These are phyloP conservation scores for Pseudozyma thailandica DNA, from an alignment of 1,284 basidiomycete species.

Conservation along the genomic window DNA sequence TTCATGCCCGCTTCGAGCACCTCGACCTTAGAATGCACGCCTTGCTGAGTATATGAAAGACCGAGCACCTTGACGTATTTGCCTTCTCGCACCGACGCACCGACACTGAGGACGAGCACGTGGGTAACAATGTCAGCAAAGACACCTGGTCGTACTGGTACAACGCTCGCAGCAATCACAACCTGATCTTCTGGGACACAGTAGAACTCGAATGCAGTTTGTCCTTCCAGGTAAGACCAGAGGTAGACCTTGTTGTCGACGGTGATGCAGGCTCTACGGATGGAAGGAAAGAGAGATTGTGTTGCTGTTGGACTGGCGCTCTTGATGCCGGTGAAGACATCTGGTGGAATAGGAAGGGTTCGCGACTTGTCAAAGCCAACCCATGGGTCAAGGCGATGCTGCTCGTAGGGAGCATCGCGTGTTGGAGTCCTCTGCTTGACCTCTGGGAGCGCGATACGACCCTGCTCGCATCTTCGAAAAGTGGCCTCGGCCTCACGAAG, in stretches of 20 bases:
- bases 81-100: conserved; percentile 68
- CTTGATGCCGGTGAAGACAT: conserved; percentile 60
- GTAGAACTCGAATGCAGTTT: conserved; percentile 86
- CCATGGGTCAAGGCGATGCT: conserved; percentile 58
- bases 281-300: conserved; percentile 85
- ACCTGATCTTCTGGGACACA: conserved; percentile 85
- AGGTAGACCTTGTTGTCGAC: conserved; percentile 93
- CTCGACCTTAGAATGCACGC: conserved; percentile 73
- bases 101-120: conserved; percentile 88
- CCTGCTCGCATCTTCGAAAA: conserved; percentile 41
- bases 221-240: conserved; percentile 96
- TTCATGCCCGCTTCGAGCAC: conserved; percentile 91
- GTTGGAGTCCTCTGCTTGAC: conserved; percentile 48
- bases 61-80: conserved; percentile 86
- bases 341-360: conserved; percentile 57
- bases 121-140: conserved; percentile 93
- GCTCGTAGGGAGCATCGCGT: conserved; percentile 60
- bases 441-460: conserved; percentile 43
- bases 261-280: conserved; percentile 94
- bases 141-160: conserved; percentile 72
- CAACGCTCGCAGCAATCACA: conserved; percentile 75
- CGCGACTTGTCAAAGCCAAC: conserved; percentile 54
- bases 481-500: conserved; percentile 45
- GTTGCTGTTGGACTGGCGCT: conserved; percentile 56
- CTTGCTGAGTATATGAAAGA: conserved; percentile 72